These are phyloP conservation scores for Colletotrichum nymphaeae DNA, from an alignment of 2,329 filamentous ascomycete genomes.

Conservation along the genomic window DNA sequence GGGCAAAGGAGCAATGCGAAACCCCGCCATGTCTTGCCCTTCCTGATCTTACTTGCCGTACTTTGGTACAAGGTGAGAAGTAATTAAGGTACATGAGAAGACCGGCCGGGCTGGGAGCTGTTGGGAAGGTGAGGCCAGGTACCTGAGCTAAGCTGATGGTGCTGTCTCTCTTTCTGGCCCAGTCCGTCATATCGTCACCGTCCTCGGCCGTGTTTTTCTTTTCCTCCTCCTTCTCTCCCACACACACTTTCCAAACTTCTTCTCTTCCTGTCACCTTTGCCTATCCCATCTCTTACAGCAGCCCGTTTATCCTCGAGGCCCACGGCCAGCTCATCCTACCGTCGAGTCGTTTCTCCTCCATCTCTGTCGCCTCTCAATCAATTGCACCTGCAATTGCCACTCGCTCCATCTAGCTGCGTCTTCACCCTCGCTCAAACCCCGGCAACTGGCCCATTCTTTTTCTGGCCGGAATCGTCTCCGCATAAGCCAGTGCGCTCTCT, in stretches of 20 bases:
- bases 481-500: slow-evolving; percentile 26
- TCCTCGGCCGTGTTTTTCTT: slow-evolving; percentile 10
- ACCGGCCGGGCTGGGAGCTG: background rate
- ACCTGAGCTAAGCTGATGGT: background rate
- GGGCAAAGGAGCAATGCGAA: background rate
- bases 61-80: background rate
- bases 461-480: slow-evolving; percentile 27
- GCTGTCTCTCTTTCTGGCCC: slow-evolving; percentile 2
- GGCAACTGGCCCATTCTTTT: slow-evolving; percentile 23
- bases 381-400: background rate
- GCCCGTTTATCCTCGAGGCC: background rate
- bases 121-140: background rate
- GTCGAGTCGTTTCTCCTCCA: background rate
- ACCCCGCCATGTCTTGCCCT: background rate
- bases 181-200: slow-evolving; percentile 13
- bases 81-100: background rate
- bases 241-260: background rate
- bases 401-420: background rate
- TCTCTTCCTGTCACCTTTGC: background rate
- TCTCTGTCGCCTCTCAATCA: background rate
- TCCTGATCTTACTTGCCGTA: background rate
- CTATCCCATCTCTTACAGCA: background rate
- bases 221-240: background rate
- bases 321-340: background rate
- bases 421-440: background rate